phyloP scores from a whole-genome alignment of 495 filamentous ascomycete species.

The Lasiosphaeria miniovina region DNA sequence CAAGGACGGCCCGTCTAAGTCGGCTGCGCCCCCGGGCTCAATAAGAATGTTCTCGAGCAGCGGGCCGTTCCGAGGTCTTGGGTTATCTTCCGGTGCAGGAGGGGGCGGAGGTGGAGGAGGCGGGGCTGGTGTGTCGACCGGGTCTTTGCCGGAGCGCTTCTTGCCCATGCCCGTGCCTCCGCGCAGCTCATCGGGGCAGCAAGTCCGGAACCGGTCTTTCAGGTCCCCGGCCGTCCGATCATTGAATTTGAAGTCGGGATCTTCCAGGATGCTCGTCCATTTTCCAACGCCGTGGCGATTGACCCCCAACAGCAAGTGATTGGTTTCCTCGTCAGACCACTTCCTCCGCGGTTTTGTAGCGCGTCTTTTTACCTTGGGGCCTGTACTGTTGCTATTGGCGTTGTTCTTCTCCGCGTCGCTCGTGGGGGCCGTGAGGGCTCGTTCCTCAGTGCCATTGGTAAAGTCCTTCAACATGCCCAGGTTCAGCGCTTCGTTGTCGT shows the following conservation, averaged over 20 bases:
- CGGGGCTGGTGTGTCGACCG: constrained; percentile 7
- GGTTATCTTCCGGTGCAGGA: constrained; percentile 14
- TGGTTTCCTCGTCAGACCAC: constrained; percentile 85
- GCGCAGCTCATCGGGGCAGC: constrained; percentile 60
- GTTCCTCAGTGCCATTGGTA: constrained; percentile 26
- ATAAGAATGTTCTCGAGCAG: constrained; percentile 49
- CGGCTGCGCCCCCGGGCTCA: constrained; percentile 32
- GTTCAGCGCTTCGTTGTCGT: constrained; percentile 27
- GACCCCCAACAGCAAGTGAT: constrained; percentile 71
- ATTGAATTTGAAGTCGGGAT: constrained; percentile 72
- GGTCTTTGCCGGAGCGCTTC: constrained; percentile 15
- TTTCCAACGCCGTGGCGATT: constrained; percentile 78
- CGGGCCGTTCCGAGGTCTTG: constrained; percentile 35
- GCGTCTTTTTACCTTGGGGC: constrained; percentile 37
- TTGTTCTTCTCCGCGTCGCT: constrained; percentile 21
- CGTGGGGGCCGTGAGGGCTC: constrained; percentile 15
- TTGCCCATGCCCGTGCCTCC: constrained; percentile 29
- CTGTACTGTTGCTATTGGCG: neutral
- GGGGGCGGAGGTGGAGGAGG: neutral
- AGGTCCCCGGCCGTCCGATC: constrained; percentile 73
- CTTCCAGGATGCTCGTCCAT: constrained; percentile 82
- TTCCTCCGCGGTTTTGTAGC: constrained; percentile 53
- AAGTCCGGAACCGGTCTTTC: constrained; percentile 82
- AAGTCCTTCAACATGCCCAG: constrained; percentile 24
- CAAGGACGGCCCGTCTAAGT: constrained; percentile 13